Evolutionary conservation across 164 flowering plant genomes (phyloP).

Genomic region (Warburgia ugandensis): DNA sequence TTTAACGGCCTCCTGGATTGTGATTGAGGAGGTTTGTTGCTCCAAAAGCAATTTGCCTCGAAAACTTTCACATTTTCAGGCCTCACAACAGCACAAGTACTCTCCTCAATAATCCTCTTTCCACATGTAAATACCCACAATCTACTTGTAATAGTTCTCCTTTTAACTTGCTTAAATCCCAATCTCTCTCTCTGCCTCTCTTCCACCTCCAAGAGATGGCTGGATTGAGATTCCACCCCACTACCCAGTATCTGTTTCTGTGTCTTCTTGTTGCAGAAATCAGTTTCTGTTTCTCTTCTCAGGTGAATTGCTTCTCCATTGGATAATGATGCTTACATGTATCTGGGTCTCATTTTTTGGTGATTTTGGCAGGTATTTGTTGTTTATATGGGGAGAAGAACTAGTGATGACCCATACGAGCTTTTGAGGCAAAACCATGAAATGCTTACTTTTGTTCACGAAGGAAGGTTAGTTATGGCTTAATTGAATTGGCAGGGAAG

Average conservation of each 20-base stretch:
- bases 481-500: background rate
- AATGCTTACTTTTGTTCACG: conserved; percentile 51
- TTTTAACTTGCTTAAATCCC: background rate
- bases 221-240: conserved; percentile 1
- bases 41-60: no score
- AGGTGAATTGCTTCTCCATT: conserved; percentile 9
- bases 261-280: conserved; percentile 12
- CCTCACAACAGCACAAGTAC: no score
- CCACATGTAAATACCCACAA: no score
- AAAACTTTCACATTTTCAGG: no score
- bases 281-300: conserved; percentile 8
- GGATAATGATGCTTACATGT: background rate
- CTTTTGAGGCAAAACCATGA: conserved; percentile 42
- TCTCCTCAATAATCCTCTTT: no score
- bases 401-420: conserved; percentile 34
- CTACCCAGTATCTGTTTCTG: conserved; percentile 9
- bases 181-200: background rate
- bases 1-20: no score
- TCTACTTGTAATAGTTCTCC: no score
- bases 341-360: background rate
- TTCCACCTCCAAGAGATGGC: conserved; percentile 8
- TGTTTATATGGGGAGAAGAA: conserved; percentile 67
- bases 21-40: no score
- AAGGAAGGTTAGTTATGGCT: conserved; percentile 41
- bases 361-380: conserved; percentile 51